Conservation (phyloP, 2,329 filamentous ascomycete species). For the Penicillium sp. region DNA sequence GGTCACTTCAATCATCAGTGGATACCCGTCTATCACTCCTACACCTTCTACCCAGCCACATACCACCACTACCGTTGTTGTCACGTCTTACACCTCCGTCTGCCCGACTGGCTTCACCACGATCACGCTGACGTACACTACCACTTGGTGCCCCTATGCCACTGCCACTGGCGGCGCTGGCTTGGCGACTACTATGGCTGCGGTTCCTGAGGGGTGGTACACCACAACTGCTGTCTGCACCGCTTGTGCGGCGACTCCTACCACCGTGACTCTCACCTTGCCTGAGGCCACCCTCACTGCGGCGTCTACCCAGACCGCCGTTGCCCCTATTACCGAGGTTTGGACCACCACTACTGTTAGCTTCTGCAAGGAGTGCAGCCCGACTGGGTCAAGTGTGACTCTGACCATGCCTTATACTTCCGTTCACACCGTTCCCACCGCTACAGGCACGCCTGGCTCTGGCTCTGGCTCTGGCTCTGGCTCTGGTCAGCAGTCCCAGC, state of each 20-base stretch:
- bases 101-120: slow-evolving; percentile 43
- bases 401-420: too few species aligned
- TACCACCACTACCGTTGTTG: slow-evolving; percentile 36
- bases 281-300: slow-evolving; percentile 8
- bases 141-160: slow-evolving; percentile 35
- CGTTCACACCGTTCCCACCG: background rate
- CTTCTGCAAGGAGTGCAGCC: too few species aligned
- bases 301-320: background rate
- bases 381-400: too few species aligned
- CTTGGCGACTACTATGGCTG: slow-evolving; percentile 17
- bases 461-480: background rate
- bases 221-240: slow-evolving; percentile 41
- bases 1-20: slow-evolving; percentile 9
- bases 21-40: slow-evolving; percentile 12
- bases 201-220: slow-evolving; percentile 36
- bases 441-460: background rate
- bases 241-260: slow-evolving; percentile 36
- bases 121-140: slow-evolving; percentile 38
- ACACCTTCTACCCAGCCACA: slow-evolving; percentile 14
- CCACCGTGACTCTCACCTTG: slow-evolving; percentile 34
- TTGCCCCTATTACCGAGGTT: background rate
- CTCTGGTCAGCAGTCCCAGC: background rate
- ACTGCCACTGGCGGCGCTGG: slow-evolving; percentile 25
- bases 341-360: too few species aligned
- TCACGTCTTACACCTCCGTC: slow-evolving; percentile 41